Base-by-base conservation (phyloP, 1,284 basidiomycete species). In the Puccinia novopanici region DNA sequence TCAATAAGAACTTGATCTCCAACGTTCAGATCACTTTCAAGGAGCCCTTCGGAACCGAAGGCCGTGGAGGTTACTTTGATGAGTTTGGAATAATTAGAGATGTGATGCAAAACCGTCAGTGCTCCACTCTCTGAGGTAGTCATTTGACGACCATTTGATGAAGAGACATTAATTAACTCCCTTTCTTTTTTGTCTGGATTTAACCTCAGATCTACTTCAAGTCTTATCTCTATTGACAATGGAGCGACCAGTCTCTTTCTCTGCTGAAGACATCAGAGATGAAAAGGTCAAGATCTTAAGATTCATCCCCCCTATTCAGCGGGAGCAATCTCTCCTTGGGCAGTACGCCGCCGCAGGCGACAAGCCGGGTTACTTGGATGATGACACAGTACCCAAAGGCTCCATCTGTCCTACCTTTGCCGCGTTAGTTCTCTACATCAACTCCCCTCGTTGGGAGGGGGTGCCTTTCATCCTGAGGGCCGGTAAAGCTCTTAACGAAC, bases 21-120 rank as follows among this genome's bases (percentile, higher is more conserved):
- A 98, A 94, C 85, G 93, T 98, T 55, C 95, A 98, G 87, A 96
- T 98, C 87, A 96, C 94, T 12, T 97, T 98, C 90, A 98, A 98
- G 88, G 95, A 98, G 87, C 93, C 94, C 13, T 96, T 98, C 85
- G 95, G 95, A 55, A 98, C 95, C 71, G 95, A 98, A 86, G 95
- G 95, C 55, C 92, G 95, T 84, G 95, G 95, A 54, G 95, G 95
- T 37, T 98, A 98, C 89, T 98, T 98, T 88, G 95, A 98, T 87
- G 95, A 97, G 87, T 98, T 97, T 87, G 95, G 95, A 82, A 96
- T 98, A 86, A 95, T 98, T 86, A 92, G 95, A 85, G 95, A 98
- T 87, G 89, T 98, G 82, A 89, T 95, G 85, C 95, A 98, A 88
- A 98, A 98, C 88, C 95, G 94, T 96, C 86, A 87, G 93, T 89